Base-by-base conservation (phyloP, 208 protist genomes). In the Trypanosoma caninum region DNA sequence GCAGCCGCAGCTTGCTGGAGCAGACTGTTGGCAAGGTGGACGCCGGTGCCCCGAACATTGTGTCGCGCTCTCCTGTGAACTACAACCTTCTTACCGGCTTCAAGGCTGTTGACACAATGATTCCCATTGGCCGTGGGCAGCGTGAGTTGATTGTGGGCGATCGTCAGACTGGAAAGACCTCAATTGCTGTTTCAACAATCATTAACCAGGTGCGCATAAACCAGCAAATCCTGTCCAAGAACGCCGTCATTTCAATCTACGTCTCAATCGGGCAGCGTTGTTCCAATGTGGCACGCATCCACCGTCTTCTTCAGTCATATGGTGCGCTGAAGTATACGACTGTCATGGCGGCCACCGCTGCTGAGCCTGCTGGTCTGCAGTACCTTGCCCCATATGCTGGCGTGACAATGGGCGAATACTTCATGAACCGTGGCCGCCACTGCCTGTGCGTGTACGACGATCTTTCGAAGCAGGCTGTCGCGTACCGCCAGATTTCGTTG, bases 391-490 rank as follows among this genome's bases (percentile, higher is more conserved):
- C 93, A 16, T 97, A 96, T 77, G 77, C 89, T 27, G 93, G 93
- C 34, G 76, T 84, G 67, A 90, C 93, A 46, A 91, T 97, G 69
- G 89, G 88, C 55, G 93, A 97, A 73, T 93, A 93, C 70, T 96
- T 97, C 73, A 86, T 93, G 72, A 88, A 95, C 74, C 89, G 90
- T 57, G 89, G 86, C 42, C 91, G 84, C 57, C 93, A 97, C 79
- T 86, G 82, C 53, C 74, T 97, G 47, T 91, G 95, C 72, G 90
- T 96, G 55, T 97, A 89, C 69, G 93, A 97, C 71, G 93, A 97
- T 76, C 82, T 97, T 63, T 96, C 91, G n/a, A 97, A 97, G 79
- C 93, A 97, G 72, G 93, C 93, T 59, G 93, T 97, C 44, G 91
- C 93, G 40, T 96, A 97, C 87, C 90, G 93, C 72, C 93, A 97